Conservation (phyloP, 495 filamentous ascomycete genomes). For the Penicillium fimorum region DNA sequence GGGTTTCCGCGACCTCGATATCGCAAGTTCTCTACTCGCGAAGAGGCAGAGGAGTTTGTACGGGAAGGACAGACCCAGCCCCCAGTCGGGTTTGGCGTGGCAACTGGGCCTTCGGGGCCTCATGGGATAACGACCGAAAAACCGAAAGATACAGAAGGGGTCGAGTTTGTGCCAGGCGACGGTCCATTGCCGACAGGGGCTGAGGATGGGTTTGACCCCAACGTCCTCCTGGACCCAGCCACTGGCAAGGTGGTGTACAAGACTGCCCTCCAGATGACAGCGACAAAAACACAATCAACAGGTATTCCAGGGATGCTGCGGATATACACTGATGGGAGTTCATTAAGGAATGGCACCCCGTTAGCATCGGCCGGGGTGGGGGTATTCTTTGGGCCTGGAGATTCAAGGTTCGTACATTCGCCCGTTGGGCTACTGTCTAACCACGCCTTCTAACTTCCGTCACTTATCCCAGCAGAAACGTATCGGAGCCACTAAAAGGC, state of each 20-base stretch:
- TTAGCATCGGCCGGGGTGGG: conserved; percentile 80
- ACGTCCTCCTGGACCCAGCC: conserved; percentile 52
- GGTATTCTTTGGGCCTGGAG: conserved; percentile 77
- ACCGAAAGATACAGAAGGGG: conserved; percentile 40
- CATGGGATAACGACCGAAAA: conserved; percentile 32
- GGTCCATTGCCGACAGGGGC: conserved; percentile 54
- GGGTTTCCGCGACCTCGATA: conserved; percentile 77
- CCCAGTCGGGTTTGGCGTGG: conserved; percentile 26
- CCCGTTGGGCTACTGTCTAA: background rate
- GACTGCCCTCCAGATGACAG: conserved; percentile 44
- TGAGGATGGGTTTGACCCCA: conserved; percentile 63
- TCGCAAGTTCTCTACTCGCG: conserved; percentile 72
- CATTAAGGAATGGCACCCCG: conserved; percentile 69
- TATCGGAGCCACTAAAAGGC: conserved; percentile 77
- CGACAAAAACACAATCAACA: conserved; percentile 41
- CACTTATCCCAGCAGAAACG: conserved; percentile 60
- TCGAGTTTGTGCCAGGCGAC: conserved; percentile 50
- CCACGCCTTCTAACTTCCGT: conserved; percentile 24
- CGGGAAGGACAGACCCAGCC: conserved; percentile 41
- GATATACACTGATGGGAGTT: conserved; percentile 90
- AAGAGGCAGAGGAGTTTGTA: conserved; percentile 77
- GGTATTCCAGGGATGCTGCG: conserved; percentile 54
- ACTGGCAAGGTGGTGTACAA: conserved; percentile 63
- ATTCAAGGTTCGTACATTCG: conserved; percentile 58
- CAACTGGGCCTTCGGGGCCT: conserved; percentile 22